Evolutionary conservation across 1,284 basidiomycete genomes (phyloP), one percentile per base, ranked within the genome.

Genomic region (Sporisorium exsertum): DNA sequence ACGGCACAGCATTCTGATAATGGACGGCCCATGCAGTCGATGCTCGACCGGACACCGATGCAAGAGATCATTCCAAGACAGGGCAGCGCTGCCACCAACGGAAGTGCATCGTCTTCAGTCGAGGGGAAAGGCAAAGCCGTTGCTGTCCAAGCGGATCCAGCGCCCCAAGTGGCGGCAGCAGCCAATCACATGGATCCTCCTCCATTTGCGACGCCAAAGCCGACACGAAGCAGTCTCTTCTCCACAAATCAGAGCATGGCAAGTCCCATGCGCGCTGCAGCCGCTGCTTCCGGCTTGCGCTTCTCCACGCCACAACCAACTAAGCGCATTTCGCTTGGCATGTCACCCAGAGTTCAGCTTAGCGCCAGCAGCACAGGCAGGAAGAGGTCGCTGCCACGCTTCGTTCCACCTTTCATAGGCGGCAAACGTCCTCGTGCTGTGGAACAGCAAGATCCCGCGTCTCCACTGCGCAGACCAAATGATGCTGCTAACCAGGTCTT

Each of bases 341-440:
- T 74, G 52, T 59, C 69, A 22, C 78, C 77, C 24, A 58, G 77
- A 10, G 43, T 43, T 16, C 66, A 66, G 42, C 54, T 65, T 13
- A 54, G 66, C 18, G 58, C 54, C 3, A 73, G 69, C 12, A 76
- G 76, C 20, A 63, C 64, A 33, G 55, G 58, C 18, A 59, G 46
- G n/a, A 76, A 75, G 35, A 42, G 62, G n/a, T 18, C 66, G 10
- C 49, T 72, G 42, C 56, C 73, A 3, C 57, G 46, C 20, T 81
- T 81, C 32, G 68, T 68, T n/a, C 69, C 80, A 5, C 80, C 80
- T 0, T 81, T 81, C 66, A 81, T 79, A 42, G 47, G 51, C 13
- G 74, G 73, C 40, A 76, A 76, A n/a, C 64, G 73, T 6, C 73
- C 68, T 5, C 52, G 57, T 47, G 32, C 43, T 2, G 62, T 70